These are phyloP conservation scores for Aspergillus novoparasiticus DNA, from an alignment of 2,329 filamentous ascomycete genomes.

Conservation along the genomic window DNA sequence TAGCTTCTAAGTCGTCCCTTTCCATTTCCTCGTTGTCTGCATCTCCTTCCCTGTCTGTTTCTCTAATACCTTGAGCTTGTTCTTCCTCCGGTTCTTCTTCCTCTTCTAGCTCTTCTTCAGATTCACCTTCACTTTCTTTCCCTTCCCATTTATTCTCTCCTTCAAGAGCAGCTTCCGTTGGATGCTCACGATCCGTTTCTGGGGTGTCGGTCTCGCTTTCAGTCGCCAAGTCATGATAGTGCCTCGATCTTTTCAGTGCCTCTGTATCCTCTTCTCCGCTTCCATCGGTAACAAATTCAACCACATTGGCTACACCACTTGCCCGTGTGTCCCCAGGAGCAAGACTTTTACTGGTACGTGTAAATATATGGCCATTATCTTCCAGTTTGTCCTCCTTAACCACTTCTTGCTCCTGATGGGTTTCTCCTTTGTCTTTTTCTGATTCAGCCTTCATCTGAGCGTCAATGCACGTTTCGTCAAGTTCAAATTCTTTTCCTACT, in stretches of 20 bases:
- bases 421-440: slow-evolving; percentile 11
- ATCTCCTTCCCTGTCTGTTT: neutral
- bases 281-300: slow-evolving; percentile 3
- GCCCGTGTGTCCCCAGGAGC: neutral
- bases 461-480: neutral
- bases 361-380: neutral
- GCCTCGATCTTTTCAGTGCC: slow-evolving; percentile 33
- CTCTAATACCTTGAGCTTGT: slow-evolving; percentile 5
- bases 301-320: neutral
- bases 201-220: slow-evolving; percentile 3
- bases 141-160: slow-evolving; percentile 7
- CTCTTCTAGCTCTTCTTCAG: slow-evolving; percentile 9
- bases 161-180: slow-evolving; percentile 8
- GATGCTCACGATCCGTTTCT: neutral
- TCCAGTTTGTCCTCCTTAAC: neutral
- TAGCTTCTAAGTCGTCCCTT: slow-evolving; percentile 16
- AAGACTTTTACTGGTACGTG: neutral
- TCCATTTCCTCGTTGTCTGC: slow-evolving; percentile 11
- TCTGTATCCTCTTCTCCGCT: slow-evolving; percentile 22
- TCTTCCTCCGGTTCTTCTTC: slow-evolving; percentile 16
- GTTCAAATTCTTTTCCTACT: neutral
- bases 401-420: slow-evolving; percentile 32
- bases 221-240: slow-evolving; percentile 25
- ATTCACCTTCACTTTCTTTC: slow-evolving; percentile 12
- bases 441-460: neutral